Evolutionary conservation across 148 eudicot genomes (phyloP).

Genomic region (Pharnaceum exiguum): DNA sequence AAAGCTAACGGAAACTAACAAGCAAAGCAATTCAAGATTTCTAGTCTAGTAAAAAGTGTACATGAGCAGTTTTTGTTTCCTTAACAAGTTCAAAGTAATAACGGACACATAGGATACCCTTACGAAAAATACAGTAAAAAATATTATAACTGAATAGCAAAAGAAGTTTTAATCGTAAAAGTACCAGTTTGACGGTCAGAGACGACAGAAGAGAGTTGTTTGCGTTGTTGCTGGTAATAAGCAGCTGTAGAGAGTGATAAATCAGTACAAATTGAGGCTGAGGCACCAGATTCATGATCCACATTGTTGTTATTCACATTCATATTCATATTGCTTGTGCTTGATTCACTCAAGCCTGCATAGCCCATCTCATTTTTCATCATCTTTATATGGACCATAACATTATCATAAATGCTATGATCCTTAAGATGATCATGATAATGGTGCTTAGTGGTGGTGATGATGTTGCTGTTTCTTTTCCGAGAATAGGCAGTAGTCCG

Average conservation of each 20-base stretch:
- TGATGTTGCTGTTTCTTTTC: not conserved
- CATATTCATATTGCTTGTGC: not conserved
- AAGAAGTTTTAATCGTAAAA: conserved; percentile 26
- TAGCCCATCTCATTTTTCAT: not conserved
- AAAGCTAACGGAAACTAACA: too few relatives aligned
- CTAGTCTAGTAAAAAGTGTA: too few relatives aligned
- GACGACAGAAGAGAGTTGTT: conserved; percentile 7
- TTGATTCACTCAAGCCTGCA: not conserved
- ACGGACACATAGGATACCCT: conserved; percentile 17
- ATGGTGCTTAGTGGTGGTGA: too few relatives aligned
- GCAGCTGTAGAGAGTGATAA: conserved; percentile 10
- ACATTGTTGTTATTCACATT: not conserved
- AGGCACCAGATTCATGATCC: conserved; percentile 12
- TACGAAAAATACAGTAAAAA: not conserved
- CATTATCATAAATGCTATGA: not conserved
- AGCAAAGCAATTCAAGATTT: not conserved
- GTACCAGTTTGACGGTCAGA: conserved; percentile 28
- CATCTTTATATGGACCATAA: not conserved
- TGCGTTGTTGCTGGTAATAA: conserved; percentile 12
- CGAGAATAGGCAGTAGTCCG: not conserved
- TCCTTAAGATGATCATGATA: not conserved
- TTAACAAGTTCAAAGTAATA: not conserved
- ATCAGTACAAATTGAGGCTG: conserved; percentile 20
- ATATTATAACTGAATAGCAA: conserved; percentile 5
- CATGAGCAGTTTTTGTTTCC: not conserved